Evolutionary conservation across 2,329 filamentous ascomycete genomes (phyloP), one percentile per base, ranked within the genome.

Genomic region (Cladophialophora exuberans): DNA sequence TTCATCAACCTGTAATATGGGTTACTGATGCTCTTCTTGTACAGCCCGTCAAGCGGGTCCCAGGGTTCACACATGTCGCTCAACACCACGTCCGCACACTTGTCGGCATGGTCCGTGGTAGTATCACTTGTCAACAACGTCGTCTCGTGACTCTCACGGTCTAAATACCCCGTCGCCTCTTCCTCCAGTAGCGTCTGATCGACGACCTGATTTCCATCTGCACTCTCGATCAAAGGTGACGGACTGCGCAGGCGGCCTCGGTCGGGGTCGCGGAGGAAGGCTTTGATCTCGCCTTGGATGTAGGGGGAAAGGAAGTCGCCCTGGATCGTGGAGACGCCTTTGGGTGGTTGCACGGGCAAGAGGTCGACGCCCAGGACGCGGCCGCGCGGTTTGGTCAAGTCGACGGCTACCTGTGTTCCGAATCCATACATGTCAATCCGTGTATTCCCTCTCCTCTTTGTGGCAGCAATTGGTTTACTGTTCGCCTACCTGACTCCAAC

Each of bases 21-120:
- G 83, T 94, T 88, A 93, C 87, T 96, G 83, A 97, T 82, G 79
- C 86, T 96, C 78, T 84, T 90, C 78, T 88, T 87, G 78, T 84
- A 87, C 78, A 89, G 91, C 68, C 87, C 87, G 68, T 81, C 80
- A 49, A 83, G 88, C 78, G 89, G 88, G 67, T 85, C 80, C 91
- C 91, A 97, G 87, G 94, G 92, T 81, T 82, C 93, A 84, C 86
- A 99, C 94, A 99, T 99, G 83, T 99, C 94, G 84, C 90, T 96
- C 70, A 99, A 79, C 70, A 99, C 90, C 69, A 99, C 84, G 76
- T 97, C 90, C 62, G 97, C 92, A 67, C 83, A 83, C 67, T 81
- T 80, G 60, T 80, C 80, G 41, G 69, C 61, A 54, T 70, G 61
- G 23, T 56, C 54, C 51, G 71, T 69, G 11, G 74, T 71, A 23